phyloP scores from a whole-genome alignment of 1,284 basidiomycete genomes.

The Microbotryum scabiosae region DNA sequence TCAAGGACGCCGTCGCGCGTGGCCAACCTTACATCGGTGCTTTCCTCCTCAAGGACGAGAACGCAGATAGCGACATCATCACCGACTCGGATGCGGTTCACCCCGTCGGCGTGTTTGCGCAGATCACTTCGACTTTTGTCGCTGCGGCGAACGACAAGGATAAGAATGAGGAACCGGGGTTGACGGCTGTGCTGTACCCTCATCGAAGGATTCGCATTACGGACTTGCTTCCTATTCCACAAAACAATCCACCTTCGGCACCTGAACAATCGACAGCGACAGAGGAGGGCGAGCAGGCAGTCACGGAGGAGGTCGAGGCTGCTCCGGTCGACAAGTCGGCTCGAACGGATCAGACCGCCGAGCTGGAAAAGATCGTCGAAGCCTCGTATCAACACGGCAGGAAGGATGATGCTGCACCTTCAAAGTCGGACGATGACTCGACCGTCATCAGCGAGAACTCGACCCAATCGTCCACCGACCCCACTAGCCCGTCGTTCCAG shows the following conservation, averaged over 20 bases:
- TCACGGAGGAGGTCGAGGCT: not conserved
- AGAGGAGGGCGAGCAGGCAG: not conserved
- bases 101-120: slow-evolving; percentile 90
- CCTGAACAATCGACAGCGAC: not conserved
- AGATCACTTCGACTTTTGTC: slow-evolving; percentile 90
- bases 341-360: too few species aligned
- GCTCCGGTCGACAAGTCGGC: not conserved
- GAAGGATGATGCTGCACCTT: too few species aligned
- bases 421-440: too few species aligned
- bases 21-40: slow-evolving; percentile 97
- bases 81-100: slow-evolving; percentile 81
- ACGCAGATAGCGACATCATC: slow-evolving; percentile 87
- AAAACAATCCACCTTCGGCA: slow-evolving; percentile 9
- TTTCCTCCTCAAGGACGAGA: slow-evolving; percentile 91
- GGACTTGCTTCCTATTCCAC: slow-evolving; percentile 51
- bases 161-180: slow-evolving; percentile 54
- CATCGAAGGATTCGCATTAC: slow-evolving; percentile 87
- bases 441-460: slow-evolving; percentile 34
- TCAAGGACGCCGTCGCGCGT: slow-evolving; percentile 92
- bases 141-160: slow-evolving; percentile 44
- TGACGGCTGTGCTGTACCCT: slow-evolving; percentile 92
- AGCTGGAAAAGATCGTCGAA: too few species aligned
- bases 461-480: slow-evolving; percentile 35
- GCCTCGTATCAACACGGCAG: too few species aligned
- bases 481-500: slow-evolving; percentile 52